phyloP scores from a whole-genome alignment of 352 stramenopile genomes.

The Pythium brachiatum region DNA sequence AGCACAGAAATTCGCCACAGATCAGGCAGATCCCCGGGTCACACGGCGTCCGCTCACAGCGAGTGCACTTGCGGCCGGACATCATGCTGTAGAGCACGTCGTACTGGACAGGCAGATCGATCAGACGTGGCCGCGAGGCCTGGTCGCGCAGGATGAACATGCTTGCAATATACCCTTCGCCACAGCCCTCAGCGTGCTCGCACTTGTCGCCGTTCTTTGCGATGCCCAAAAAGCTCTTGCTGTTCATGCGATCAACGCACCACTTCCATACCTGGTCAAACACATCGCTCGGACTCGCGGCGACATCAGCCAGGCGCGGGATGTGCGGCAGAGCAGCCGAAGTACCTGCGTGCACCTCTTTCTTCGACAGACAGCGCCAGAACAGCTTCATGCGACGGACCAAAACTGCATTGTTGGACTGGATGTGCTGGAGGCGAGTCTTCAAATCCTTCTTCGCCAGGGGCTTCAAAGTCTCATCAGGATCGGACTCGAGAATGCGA shows the following conservation, averaged over 20 bases:
- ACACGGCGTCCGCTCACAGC: conserved; percentile 61
- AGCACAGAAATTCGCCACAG: conserved; percentile 82
- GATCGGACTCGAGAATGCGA: conserved; percentile 51
- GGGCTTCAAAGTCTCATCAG: conserved; percentile 62
- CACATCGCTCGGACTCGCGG: conserved; percentile 43
- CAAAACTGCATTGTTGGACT: conserved; percentile 52
- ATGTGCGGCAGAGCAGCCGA: conserved; percentile 29
- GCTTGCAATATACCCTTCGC: conserved; percentile 83
- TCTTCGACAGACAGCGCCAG: conserved; percentile 59
- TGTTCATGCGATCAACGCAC: conserved; percentile 83
- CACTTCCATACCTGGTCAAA: conserved; percentile 83
- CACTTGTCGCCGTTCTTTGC: conserved; percentile 76
- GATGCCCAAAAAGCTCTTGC: conserved; percentile 67
- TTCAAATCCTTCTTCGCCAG: conserved; percentile 37
- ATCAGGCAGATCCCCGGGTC: conserved; percentile 82
- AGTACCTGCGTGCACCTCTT: conserved; percentile 25
- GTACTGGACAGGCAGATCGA: conserved; percentile 83
- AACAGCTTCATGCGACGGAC: conserved; percentile 86
- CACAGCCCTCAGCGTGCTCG: conserved; percentile 82
- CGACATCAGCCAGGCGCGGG: conserved; percentile 55
- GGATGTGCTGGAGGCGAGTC: conserved; percentile 42
- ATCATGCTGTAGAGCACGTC: conserved; percentile 83
- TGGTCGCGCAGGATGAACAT: conserved; percentile 87
- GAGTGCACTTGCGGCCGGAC: conserved; percentile 60
- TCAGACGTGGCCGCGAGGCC: conserved; percentile 49